phyloP scores from a whole-genome alignment of 345 rosid species.

The Murraya koenigii region DNA sequence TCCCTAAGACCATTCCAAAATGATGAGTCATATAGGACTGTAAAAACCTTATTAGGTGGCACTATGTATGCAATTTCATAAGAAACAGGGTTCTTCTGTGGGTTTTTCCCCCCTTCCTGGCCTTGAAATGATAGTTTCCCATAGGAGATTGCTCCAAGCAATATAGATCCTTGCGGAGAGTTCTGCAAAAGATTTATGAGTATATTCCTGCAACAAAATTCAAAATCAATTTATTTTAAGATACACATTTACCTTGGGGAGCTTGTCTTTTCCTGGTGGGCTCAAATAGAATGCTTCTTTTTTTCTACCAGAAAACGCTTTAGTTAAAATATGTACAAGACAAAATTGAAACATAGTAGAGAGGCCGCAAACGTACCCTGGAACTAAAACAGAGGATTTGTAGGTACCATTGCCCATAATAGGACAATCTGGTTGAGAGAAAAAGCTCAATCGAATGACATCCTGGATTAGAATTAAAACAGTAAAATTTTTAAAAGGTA shows the following conservation, averaged over 20 bases:
- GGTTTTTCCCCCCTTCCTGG: slow-evolving; percentile 46
- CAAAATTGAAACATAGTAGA: slow-evolving; percentile 10
- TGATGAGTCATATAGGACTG: background rate
- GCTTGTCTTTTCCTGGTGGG: slow-evolving; percentile 81
- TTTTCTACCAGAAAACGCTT: slow-evolving; percentile 44
- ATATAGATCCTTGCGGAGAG: slow-evolving; percentile 75
- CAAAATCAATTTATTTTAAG: background rate
- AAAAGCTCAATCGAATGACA: slow-evolving; percentile 58
- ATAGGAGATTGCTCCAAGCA: slow-evolving; percentile 76
- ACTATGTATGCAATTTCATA: slow-evolving; percentile 67
- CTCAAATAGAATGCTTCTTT: slow-evolving; percentile 87
- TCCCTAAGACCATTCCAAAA: background rate
- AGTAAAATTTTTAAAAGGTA: background rate
- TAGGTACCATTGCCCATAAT: slow-evolving; percentile 84
- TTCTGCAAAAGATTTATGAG: slow-evolving; percentile 46
- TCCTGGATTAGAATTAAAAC: slow-evolving; percentile 49
- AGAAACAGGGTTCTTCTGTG: slow-evolving; percentile 62
- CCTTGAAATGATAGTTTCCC: slow-evolving; percentile 61
- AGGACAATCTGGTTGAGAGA: slow-evolving; percentile 95
- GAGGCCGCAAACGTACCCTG: slow-evolving; percentile 55
- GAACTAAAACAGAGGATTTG: slow-evolving; percentile 73
- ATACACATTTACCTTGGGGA: slow-evolving; percentile 52
- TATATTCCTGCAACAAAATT: background rate
- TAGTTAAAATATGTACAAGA: slow-evolving; percentile 18
- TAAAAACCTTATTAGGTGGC: slow-evolving; percentile 85